Percentiles rank a stretch among this genome's conserved stretches.
Evolutionary conservation across 257 asterid genomes (phyloP).

Genomic region (Linaria vulgaris): DNA sequence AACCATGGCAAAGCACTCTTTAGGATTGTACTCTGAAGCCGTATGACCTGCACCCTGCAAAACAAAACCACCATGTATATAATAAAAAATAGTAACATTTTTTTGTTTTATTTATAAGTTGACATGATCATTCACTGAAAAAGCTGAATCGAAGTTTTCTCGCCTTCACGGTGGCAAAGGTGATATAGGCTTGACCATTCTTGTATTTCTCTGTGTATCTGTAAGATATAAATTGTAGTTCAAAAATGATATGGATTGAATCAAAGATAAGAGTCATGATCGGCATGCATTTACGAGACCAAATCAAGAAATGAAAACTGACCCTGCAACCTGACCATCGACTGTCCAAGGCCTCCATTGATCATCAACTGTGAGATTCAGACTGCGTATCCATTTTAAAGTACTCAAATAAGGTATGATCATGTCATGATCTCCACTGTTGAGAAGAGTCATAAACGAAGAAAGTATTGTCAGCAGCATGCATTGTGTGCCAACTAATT

Average conservation of each 20-base stretch:
- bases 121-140: not conserved
- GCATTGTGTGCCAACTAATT: not conserved
- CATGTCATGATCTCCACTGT: conserved; percentile 34
- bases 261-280: not conserved
- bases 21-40: conserved; percentile 31
- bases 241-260: no score
- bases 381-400: conserved; percentile 22
- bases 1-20: conserved; percentile 32
- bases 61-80: no score
- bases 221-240: not conserved
- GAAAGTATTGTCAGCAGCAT: not conserved
- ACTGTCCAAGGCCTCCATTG: conserved; percentile 37
- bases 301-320: not conserved
- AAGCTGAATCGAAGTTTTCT: conserved; percentile 1
- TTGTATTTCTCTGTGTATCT: conserved; percentile 38
- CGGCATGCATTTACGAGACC: not conserved
- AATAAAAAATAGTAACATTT: no score
- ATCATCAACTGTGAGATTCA: conserved; percentile 20
- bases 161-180: conserved; percentile 50
- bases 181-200: conserved; percentile 27
- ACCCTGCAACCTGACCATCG: conserved; percentile 54
- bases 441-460: not conserved
- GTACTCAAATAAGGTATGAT: conserved; percentile 19
- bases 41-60: conserved; percentile 46
- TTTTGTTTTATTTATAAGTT: not conserved